Evolutionary conservation across 768 basidiomycete genomes (phyloP), one percentile per base, ranked within the genome.

Genomic region (Rhodocollybia butyracea): DNA sequence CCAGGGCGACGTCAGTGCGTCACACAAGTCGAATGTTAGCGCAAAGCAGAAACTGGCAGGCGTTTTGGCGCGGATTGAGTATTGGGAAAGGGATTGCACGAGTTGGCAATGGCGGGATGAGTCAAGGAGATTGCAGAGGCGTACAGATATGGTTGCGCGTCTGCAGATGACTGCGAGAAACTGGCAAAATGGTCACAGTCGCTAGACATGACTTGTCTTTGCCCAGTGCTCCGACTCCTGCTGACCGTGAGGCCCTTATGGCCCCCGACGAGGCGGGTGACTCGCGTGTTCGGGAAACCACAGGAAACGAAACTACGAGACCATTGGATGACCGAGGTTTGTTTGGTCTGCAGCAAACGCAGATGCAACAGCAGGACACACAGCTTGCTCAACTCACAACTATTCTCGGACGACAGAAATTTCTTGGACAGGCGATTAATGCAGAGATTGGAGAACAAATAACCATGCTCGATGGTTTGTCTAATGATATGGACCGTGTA

Each of bases 81-180:
- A 2, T 77, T 98, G 13, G 89, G 84, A 19, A 76, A 77, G 60
- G 92, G 86, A 10, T 72, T 95, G 62, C 76, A 81, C 62, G 79
- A 74, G 38, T 76, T 91, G 34, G 88, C 76, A 7, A 68, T 83
- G 68, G 74, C 39, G 92, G 90, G 34, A 81, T 98, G 80, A 87
- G 83, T 60, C 85, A 93, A 68, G 96, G 96, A n/a, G 96, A 76
- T 75, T 93, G 63, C 86, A 89, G 71, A 76, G 96, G 54, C 78
- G 96, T 59, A 87, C 87, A 57, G 95, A 94, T 64, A 86, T 97
- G 86, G 85, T 94, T 48, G 89, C 86, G 53, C 78, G 88, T 56
- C 74, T 98, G 61, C 88, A 89, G 70, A 94, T 66, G 95, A 98
- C 67, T 88, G 91, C 73, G 90, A 90, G 74, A 91, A 88, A 74